A percentile compares a stretch with the other conserved stretches of the same genome.
Conservation (phyloP, 139 green algal genomes). For the Closterium sp. region DNA sequence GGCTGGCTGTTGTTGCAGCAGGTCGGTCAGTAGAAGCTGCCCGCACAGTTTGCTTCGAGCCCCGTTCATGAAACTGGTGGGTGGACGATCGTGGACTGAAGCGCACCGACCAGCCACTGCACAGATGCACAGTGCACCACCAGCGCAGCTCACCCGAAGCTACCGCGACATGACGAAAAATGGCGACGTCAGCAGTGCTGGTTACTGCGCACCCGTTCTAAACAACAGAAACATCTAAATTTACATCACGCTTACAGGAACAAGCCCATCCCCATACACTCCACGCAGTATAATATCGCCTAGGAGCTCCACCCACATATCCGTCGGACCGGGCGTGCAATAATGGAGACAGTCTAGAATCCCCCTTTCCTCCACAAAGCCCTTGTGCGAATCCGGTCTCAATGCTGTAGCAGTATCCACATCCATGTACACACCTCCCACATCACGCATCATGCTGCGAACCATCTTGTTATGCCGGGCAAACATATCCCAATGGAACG, state of each 20-base stretch:
- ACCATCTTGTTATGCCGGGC: neutral
- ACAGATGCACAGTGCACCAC: no score
- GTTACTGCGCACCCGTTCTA: neutral
- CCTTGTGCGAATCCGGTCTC: neutral
- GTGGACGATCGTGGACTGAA: neutral
- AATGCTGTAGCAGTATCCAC: neutral
- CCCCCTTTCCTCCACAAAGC: neutral
- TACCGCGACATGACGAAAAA: neutral
- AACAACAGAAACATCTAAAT: neutral
- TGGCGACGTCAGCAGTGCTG: neutral
- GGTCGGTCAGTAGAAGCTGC: neutral
- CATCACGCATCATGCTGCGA: neutral
- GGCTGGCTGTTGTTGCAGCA: neutral
- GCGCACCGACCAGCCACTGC: neutral
- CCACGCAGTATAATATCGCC: neutral
- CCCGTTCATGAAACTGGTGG: neutral
- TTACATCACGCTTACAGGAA: neutral
- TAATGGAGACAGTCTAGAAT: slow-evolving; percentile 1
- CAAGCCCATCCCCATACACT: neutral
- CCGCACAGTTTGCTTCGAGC: neutral
- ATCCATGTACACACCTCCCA: neutral
- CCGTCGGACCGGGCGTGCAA: neutral
- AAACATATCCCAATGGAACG: slow-evolving; percentile 1
- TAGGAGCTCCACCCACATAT: neutral
- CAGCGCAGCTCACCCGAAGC: neutral